phyloP scores from a whole-genome alignment of 164 flowering plant species.

The Piper betle region DNA sequence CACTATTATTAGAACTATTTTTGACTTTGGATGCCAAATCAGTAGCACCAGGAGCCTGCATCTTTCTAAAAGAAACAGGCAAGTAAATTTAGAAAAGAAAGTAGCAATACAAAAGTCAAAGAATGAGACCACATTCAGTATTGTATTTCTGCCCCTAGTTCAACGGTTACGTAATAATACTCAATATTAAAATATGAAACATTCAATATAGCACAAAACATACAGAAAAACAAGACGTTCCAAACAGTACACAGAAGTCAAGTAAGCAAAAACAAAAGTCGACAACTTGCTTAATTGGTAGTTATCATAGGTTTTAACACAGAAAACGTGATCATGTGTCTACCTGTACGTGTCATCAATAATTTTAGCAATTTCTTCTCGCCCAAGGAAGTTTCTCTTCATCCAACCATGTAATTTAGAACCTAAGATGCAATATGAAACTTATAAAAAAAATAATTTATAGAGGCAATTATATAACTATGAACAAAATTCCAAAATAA shows the following conservation, averaged over 20 bases:
- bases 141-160: not conserved
- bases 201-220: too few species aligned
- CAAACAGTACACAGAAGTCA: too few species aligned
- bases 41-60: constrained; percentile 71
- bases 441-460: not conserved
- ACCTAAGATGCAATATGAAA: constrained; percentile 41
- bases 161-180: too few species aligned
- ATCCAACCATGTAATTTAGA: constrained; percentile 39
- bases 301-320: too few species aligned
- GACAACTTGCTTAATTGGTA: too few species aligned
- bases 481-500: not conserved
- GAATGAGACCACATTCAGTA: too few species aligned
- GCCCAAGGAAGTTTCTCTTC: constrained; percentile 52
- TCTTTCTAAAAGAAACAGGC: constrained; percentile 43
- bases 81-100: too few species aligned
- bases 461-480: too few species aligned
- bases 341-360: constrained; percentile 95
- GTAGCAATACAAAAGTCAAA: too few species aligned
- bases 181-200: too few species aligned
- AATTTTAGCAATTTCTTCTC: constrained; percentile 68
- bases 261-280: too few species aligned
- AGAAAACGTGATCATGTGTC: not conserved
- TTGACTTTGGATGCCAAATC: constrained; percentile 74
- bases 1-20: constrained; percentile 34
- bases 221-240: too few species aligned